Evolutionary conservation across 2,329 filamentous ascomycete genomes (phyloP).

Genomic region (Fusarium verrucosum): DNA sequence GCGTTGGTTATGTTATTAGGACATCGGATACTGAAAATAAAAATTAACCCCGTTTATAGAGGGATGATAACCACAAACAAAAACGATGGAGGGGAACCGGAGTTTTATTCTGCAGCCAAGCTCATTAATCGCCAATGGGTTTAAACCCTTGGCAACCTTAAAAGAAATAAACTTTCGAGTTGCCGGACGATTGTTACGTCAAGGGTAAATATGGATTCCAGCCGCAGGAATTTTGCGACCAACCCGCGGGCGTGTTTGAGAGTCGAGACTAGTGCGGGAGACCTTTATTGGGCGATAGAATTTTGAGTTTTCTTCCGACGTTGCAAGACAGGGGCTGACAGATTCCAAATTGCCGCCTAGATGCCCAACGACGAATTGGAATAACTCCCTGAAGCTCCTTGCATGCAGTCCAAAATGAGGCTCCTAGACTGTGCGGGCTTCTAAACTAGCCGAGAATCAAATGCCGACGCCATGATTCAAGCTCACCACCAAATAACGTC

Average conservation of each 20-base stretch:
- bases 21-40: neutral
- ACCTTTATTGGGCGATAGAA: slow-evolving; percentile 9
- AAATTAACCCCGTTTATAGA: neutral
- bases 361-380: neutral
- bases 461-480: neutral
- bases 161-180: neutral
- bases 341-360: neutral
- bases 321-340: slow-evolving; percentile 2
- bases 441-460: neutral
- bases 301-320: neutral
- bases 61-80: too few species aligned
- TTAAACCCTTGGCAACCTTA: neutral
- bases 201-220: neutral
- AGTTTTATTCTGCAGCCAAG: slow-evolving; percentile 4
- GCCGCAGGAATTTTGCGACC: neutral
- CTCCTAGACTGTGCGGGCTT: neutral
- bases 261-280: neutral
- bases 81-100: neutral
- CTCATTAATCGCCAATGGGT: neutral
- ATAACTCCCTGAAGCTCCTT: neutral
- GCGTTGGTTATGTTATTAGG: too few species aligned
- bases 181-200: neutral
- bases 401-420: neutral
- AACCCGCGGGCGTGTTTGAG: slow-evolving; percentile 15
- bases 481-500: neutral